Conservation (phyloP, 2,329 filamentous ascomycete species). For the Hymenoscyphus fraxineus region DNA sequence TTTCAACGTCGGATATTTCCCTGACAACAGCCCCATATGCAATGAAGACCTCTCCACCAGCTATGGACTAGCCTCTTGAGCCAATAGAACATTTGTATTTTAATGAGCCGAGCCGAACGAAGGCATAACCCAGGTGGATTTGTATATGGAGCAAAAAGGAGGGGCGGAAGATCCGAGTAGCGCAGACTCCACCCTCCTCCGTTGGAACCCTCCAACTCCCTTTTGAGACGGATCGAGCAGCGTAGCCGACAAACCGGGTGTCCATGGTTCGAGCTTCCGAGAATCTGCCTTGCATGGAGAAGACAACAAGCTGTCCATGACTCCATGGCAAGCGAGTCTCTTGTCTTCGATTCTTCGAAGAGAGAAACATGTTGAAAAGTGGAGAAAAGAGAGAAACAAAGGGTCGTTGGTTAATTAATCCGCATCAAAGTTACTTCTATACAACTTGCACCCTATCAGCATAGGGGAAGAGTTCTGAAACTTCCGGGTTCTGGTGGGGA, state of each 20-base stretch:
- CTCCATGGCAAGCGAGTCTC: neutral
- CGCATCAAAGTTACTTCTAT: neutral
- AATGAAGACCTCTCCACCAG: no score
- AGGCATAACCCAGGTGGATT: no score
- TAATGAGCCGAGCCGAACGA: no score
- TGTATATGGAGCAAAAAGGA: no score
- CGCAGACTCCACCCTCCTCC: no score
- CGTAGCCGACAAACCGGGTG: neutral
- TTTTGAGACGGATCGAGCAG: neutral
- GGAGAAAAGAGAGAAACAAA: neutral
- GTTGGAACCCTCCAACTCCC: neutral
- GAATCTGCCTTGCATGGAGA: neutral
- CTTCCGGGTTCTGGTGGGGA: slow-evolving; percentile 2
- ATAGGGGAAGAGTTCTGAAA: slow-evolving; percentile 2
- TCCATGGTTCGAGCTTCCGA: neutral
- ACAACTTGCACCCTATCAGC: neutral
- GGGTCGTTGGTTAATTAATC: neutral
- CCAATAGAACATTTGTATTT: no score
- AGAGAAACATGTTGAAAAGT: neutral
- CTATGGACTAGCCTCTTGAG: no score
- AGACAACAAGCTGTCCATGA: neutral
- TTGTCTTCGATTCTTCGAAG: neutral
- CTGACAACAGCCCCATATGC: no score
- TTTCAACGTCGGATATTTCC: no score
- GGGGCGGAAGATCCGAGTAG: no score